Percentiles rank a stretch among this genome's conserved stretches.
Evolutionary conservation across 345 rosid genomes (phyloP).

Genomic region (Populus davidiana): DNA sequence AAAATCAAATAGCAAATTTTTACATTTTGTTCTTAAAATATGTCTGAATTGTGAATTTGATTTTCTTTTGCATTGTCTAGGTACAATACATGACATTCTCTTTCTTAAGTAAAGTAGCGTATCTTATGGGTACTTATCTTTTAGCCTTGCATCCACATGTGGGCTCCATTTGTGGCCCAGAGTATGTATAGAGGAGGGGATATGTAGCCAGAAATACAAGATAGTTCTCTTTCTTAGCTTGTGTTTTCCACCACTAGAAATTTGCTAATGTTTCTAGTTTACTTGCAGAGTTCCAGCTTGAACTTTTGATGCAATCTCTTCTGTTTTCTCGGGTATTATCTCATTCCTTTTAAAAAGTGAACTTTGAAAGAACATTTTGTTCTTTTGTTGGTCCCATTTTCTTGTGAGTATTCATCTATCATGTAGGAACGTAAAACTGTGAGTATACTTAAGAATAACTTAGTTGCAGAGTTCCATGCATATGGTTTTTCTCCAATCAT

Average conservation of each 20-base stretch:
- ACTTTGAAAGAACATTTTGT: constrained; percentile 16
- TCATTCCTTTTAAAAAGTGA: constrained; percentile 18
- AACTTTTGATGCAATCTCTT: constrained; percentile 91
- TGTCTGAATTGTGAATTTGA: background rate
- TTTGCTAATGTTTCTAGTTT: constrained; percentile 19
- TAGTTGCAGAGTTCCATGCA: background rate
- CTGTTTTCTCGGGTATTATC: constrained; percentile 81
- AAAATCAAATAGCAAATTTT: background rate
- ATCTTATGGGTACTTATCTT: background rate
- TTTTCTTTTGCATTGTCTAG: background rate
- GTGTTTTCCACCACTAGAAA: background rate
- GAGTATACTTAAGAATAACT: background rate
- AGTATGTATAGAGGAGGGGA: background rate
- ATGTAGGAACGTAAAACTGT: background rate
- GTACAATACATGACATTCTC: background rate
- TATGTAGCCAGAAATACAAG: background rate
- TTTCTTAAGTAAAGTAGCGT: background rate
- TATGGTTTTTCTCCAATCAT: background rate
- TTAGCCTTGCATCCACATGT: background rate
- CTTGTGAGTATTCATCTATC: background rate
- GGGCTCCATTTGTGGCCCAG: background rate
- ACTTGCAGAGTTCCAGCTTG: constrained; percentile 89
- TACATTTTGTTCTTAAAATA: background rate
- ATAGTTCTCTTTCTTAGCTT: background rate
- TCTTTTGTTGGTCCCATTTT: constrained; percentile 16